A percentile compares a stretch with the other conserved stretches of the same genome.
Evolutionary conservation across 495 filamentous ascomycete genomes (phyloP).

Genomic region (Thermothielavioides terrestris): DNA sequence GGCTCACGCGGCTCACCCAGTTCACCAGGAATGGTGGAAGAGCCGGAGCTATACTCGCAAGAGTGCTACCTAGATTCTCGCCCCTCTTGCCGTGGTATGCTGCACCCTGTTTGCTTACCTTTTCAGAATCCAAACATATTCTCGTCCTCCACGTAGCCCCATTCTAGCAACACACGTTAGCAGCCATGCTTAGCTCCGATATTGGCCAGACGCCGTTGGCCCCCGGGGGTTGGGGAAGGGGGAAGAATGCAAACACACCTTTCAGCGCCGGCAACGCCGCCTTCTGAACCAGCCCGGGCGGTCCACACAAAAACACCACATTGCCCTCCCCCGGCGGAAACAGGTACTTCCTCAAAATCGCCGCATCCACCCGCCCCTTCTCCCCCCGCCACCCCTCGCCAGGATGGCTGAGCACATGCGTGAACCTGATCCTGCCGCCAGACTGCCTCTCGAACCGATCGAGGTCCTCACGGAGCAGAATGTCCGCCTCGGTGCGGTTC

Average conservation of each 20-base stretch:
- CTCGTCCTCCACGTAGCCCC: constrained; percentile 5
- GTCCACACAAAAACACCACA: constrained; percentile 6
- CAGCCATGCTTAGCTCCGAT: too few relatives aligned
- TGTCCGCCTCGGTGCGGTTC: constrained; percentile 60
- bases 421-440: constrained; percentile 36
- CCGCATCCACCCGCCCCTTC: neutral
- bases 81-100: too few relatives aligned
- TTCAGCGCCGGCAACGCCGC: constrained; percentile 2
- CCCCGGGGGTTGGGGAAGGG: too few relatives aligned
- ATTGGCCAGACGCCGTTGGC: too few relatives aligned
- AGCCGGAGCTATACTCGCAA: too few relatives aligned
- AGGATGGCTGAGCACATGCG: constrained; percentile 37
- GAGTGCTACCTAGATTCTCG: too few relatives aligned
- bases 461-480: constrained; percentile 48
- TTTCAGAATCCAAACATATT: constrained; percentile 5
- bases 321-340: constrained; percentile 6
- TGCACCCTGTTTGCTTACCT: neutral
- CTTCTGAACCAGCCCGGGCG: constrained; percentile 2
- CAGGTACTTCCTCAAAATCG: neutral
- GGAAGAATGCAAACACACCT: neutral
- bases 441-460: constrained; percentile 36
- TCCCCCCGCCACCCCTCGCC: constrained; percentile 21
- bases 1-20: too few relatives aligned
- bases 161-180: neutral
- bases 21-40: too few relatives aligned